A percentile compares a stretch with the other conserved stretches of the same genome.
Evolutionary conservation across 441 rosid species (phyloP).

Genomic region (Erysimum cheiri): DNA sequence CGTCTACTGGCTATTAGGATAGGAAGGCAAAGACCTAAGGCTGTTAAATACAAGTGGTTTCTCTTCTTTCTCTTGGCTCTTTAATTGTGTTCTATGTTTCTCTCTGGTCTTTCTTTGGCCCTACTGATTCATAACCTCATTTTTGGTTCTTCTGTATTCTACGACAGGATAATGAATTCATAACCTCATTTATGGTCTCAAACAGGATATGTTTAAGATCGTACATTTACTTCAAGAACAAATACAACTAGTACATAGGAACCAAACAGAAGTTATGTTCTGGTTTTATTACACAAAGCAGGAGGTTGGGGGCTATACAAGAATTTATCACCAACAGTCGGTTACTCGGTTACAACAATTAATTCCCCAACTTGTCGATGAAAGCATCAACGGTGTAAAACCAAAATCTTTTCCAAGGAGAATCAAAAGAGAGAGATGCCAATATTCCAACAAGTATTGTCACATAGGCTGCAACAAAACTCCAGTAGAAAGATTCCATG

Average conservation of each 20-base stretch:
- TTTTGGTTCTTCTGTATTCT: too few species aligned
- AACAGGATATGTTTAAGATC: not conserved
- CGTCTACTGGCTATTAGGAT: too few species aligned
- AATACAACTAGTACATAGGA: not conserved
- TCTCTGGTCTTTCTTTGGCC: too few species aligned
- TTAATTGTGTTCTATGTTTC: too few species aligned
- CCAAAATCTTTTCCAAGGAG: constrained; percentile 18
- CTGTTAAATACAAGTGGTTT: too few species aligned
- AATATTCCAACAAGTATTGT: constrained; percentile 14
- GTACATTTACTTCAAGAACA: not conserved
- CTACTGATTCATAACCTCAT: too few species aligned
- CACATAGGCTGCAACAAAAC: constrained; percentile 11
- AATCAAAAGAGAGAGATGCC: constrained; percentile 17
- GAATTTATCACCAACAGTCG: not conserved
- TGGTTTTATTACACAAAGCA: not conserved
- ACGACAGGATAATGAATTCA: too few species aligned
- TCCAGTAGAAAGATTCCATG: constrained; percentile 37
- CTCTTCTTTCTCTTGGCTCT: too few species aligned
- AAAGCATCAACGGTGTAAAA: not conserved
- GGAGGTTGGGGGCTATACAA: not conserved
- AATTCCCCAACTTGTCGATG: not conserved
- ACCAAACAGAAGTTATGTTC: not conserved
- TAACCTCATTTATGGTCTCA: too few species aligned
- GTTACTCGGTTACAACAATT: not conserved
- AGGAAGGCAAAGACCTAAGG: too few species aligned